phyloP scores from a whole-genome alignment of 2,329 filamentous ascomycete species.

The Waltergamsia citrina region DNA sequence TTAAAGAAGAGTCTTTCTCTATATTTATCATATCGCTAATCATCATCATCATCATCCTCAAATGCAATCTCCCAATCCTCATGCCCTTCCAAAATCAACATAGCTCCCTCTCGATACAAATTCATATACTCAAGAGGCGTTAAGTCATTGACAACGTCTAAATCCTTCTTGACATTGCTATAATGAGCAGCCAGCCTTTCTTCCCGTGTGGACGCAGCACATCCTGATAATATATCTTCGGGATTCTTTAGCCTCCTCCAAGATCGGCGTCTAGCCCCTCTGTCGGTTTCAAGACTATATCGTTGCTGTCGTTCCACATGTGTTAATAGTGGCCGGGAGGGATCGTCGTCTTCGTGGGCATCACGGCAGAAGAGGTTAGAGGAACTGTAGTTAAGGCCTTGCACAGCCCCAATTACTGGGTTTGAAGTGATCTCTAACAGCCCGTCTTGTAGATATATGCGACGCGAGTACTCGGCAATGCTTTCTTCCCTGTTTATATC shows the following conservation, averaged over 20 bases:
- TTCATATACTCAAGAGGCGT: neutral
- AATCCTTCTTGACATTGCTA: neutral
- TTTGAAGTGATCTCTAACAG: conserved; percentile 33
- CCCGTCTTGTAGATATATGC: conserved; percentile 19
- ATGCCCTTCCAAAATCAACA: neutral
- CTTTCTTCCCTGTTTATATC: conserved; percentile 5
- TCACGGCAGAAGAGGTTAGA: conserved; percentile 37
- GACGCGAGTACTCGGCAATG: conserved; percentile 14
- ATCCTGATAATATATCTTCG: neutral
- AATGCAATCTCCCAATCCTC: neutral
- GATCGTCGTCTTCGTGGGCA: conserved; percentile 35
- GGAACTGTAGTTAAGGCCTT: conserved; percentile 41
- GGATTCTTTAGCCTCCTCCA: neutral
- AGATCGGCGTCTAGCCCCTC: neutral
- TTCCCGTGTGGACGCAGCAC: neutral
- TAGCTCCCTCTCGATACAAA: neutral
- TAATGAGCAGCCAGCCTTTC: neutral
- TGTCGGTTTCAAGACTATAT: conserved; percentile 17
- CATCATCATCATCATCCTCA: neutral
- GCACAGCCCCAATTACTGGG: conserved; percentile 41
- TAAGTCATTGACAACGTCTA: neutral
- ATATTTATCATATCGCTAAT: conserved; percentile 1
- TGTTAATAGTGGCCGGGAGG: conserved; percentile 31
- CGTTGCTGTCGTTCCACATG: conserved; percentile 34
- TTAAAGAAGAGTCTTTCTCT: neutral